Evolutionary conservation across 139 green algal species (phyloP).

Genomic region (Monoraphidium neglectum): DNA sequence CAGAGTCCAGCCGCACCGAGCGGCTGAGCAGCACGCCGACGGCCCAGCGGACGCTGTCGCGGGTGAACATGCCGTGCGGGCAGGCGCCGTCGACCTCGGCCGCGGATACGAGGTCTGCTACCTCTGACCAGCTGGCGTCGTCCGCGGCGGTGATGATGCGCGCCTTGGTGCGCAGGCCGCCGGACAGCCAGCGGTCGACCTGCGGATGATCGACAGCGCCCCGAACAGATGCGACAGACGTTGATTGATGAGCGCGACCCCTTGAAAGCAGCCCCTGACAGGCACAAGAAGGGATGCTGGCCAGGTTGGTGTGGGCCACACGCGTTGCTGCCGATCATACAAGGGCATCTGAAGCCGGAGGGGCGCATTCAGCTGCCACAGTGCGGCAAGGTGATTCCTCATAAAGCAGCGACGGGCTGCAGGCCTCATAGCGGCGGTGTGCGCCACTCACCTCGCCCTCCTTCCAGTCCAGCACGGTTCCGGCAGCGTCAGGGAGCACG

Average conservation of each 20-base stretch:
- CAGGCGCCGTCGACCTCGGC: slow-evolving; percentile 21
- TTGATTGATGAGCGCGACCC: neutral
- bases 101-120: slow-evolving; percentile 33
- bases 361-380: neutral
- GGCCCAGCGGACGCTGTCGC: slow-evolving; percentile 39
- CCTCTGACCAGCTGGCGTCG: slow-evolving; percentile 38
- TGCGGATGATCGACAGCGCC: slow-evolving; percentile 24
- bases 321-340: too few relatives aligned
- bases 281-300: neutral
- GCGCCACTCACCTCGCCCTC: slow-evolving; percentile 45
- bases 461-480: slow-evolving; percentile 68
- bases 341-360: too few relatives aligned
- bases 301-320: too few relatives aligned
- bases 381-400: neutral
- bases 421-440: neutral
- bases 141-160: slow-evolving; percentile 42
- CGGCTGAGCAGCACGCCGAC: slow-evolving; percentile 69
- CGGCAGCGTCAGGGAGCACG: slow-evolving; percentile 44
- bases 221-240: slow-evolving; percentile 25
- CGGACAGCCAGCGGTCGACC: slow-evolving; percentile 25
- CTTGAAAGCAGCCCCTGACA: neutral
- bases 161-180: slow-evolving; percentile 31
- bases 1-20: slow-evolving; percentile 51
- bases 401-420: neutral
- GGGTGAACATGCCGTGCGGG: slow-evolving; percentile 30